Conservation (phyloP, 2,329 filamentous ascomycete genomes). For the Aspergillus luchuensis region DNA sequence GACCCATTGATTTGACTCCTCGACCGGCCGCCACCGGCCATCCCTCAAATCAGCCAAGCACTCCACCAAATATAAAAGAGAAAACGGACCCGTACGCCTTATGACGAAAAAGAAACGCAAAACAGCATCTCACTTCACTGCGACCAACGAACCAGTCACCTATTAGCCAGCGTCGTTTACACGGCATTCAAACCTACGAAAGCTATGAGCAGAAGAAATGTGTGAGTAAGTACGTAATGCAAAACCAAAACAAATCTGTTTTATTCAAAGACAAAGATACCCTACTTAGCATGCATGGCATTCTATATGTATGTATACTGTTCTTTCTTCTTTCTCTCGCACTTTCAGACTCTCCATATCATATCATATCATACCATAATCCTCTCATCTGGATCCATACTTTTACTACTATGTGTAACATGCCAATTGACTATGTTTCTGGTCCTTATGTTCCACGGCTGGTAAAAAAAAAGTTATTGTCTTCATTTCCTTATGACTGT, state of each 20-base stretch:
- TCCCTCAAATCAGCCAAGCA: not conserved
- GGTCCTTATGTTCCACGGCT: too few relatives aligned
- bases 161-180: not conserved
- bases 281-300: conserved; percentile 7
- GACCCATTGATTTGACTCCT: not conserved
- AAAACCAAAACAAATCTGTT: not conserved
- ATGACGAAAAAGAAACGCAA: not conserved
- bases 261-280: not conserved
- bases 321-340: conserved; percentile 1
- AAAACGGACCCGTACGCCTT: not conserved
- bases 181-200: not conserved
- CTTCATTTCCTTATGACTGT: too few relatives aligned
- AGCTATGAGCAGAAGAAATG: not conserved
- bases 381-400: too few relatives aligned
- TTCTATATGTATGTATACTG: conserved; percentile 16
- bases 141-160: not conserved
- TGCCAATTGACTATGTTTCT: too few relatives aligned
- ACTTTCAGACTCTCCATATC: not conserved
- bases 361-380: too few relatives aligned
- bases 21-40: not conserved
- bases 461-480: too few relatives aligned
- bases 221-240: conserved; percentile 8
- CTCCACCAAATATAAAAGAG: not conserved
- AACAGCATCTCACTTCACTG: not conserved
- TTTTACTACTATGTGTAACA: not conserved